Evolutionary conservation across 1,139 yeast species (phyloP), one percentile per base, ranked within the genome.

Genomic region (Yarrowia galli): DNA sequence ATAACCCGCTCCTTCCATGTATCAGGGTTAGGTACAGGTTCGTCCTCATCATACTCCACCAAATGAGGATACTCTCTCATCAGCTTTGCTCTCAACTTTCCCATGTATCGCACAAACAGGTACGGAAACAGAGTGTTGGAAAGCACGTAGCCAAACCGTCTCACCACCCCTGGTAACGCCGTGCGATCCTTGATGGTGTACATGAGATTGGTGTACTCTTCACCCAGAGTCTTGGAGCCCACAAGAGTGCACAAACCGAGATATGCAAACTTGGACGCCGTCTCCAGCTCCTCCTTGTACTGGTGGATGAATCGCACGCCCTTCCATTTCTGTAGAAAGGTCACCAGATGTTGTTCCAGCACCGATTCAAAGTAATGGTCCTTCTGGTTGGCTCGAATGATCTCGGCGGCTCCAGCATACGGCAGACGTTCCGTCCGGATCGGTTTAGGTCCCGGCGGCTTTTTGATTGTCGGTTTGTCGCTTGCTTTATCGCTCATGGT

Each of bases 201-300:
- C 22, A 89, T 80, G 69, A 93, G 80, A 77, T 93, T 97, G 20
- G 93, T 95, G 76, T 93, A 93, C 77, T 95, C 98, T 76, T 93
- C 98, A 0, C 99, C 99, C 42, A 93, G 79, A 0, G 98, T 93
- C 68, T 96, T 82, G 5, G 91, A 86, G 0, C 96, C 95, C 5
- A 86, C 71, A 18, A 89, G 77, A 0, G 97, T 92, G 0, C 98
- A 93, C 46, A 91, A 79, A 1, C 83, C 80, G 35, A 91, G 80
- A 74, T 93, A 92, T 0, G 87, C 67, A 2, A 88, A 78, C 68
- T 88, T 85, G 5, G 90, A 85, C 2, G 81, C 77, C 0, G 87
- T 83, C 0, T 88, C 80, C 32, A 92, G 81, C 72, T 89, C 92
- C 65, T 85, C 83, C 0, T 89, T 86, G 73, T 88, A 84, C 7